These are phyloP conservation scores for Sclerotinia minor DNA, from an alignment of 2,329 filamentous ascomycete species.

Conservation along the genomic window DNA sequence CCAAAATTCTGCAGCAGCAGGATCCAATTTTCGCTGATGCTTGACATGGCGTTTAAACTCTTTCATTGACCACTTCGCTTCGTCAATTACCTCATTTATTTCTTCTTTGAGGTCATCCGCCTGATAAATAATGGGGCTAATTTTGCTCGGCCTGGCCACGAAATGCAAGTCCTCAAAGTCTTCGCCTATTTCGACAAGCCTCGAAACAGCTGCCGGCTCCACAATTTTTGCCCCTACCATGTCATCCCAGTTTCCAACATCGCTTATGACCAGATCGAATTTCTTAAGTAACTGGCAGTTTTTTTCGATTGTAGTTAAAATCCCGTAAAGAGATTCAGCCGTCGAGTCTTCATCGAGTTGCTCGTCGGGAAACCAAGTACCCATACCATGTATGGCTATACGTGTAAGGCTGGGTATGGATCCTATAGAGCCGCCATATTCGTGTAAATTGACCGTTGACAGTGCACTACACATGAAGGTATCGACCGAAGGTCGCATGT, in stretches of 20 bases:
- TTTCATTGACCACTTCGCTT: background rate
- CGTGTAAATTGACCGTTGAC: accelerated
- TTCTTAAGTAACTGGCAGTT: background rate
- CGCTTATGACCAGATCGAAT: background rate
- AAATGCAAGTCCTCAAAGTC: background rate
- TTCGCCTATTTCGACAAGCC: background rate
- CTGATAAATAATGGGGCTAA: too few species aligned
- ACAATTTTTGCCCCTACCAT: background rate
- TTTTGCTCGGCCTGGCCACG: too few species aligned
- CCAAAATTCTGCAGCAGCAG: background rate
- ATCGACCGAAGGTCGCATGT: background rate
- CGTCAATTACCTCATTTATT: accelerated
- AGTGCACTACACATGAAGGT: background rate
- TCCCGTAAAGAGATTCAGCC: background rate
- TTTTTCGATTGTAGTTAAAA: background rate
- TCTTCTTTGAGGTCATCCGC: background rate
- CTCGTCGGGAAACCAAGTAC: background rate
- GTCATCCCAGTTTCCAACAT: background rate
- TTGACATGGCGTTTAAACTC: background rate
- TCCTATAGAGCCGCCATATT: background rate
- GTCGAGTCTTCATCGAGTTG: too few species aligned
- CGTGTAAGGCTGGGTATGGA: background rate
- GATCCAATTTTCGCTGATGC: background rate
- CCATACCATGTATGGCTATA: background rate
- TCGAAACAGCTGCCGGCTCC: background rate